Conservation (phyloP, 228 moss, liverwort and hornwort genomes). For the Sphagnum magellanicum region DNA sequence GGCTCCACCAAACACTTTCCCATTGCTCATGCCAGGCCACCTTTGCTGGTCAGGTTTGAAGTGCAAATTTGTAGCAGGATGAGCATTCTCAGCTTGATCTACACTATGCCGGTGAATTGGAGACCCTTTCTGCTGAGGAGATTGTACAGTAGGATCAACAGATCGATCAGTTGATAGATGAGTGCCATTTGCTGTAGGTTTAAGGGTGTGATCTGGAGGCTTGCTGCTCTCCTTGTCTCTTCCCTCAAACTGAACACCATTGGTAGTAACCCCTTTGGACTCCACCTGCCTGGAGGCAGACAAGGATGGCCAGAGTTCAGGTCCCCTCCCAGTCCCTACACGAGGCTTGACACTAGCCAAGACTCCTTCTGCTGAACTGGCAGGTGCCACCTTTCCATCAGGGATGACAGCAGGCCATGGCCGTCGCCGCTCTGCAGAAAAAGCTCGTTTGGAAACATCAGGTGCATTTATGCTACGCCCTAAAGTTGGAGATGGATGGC, state of each 20-base stretch:
- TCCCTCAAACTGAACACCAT: slow-evolving; percentile 27
- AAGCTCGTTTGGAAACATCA: slow-evolving; percentile 67
- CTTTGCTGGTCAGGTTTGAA: slow-evolving; percentile 81
- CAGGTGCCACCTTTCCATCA: slow-evolving; percentile 44
- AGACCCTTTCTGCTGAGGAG: slow-evolving; percentile 68
- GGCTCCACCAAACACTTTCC: slow-evolving; percentile 58
- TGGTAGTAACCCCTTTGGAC: slow-evolving; percentile 30
- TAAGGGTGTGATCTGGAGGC: slow-evolving; percentile 53
- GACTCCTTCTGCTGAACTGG: slow-evolving; percentile 22
- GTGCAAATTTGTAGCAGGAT: slow-evolving; percentile 62
- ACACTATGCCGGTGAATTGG: slow-evolving; percentile 83
- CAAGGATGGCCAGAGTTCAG: slow-evolving; percentile 90
- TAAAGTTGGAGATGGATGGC: slow-evolving; percentile 88
- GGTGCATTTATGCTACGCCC: slow-evolving; percentile 39
- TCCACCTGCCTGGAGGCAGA: slow-evolving; percentile 38
- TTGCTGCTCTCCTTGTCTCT: slow-evolving; percentile 33
- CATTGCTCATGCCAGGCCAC: slow-evolving; percentile 96
- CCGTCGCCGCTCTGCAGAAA: slow-evolving; percentile 81
- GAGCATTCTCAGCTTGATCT: slow-evolving; percentile 83
- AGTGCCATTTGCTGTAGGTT: slow-evolving; percentile 76
- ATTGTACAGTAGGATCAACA: slow-evolving; percentile 30
- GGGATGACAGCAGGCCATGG: slow-evolving; percentile 54
- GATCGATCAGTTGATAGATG: slow-evolving; percentile 19
- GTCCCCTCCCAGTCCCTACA: slow-evolving; percentile 30
- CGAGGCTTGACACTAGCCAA: slow-evolving; percentile 43